Evolutionary conservation across 1,139 yeast species (phyloP).

Genomic region (Meyerozyma elateridarum): DNA sequence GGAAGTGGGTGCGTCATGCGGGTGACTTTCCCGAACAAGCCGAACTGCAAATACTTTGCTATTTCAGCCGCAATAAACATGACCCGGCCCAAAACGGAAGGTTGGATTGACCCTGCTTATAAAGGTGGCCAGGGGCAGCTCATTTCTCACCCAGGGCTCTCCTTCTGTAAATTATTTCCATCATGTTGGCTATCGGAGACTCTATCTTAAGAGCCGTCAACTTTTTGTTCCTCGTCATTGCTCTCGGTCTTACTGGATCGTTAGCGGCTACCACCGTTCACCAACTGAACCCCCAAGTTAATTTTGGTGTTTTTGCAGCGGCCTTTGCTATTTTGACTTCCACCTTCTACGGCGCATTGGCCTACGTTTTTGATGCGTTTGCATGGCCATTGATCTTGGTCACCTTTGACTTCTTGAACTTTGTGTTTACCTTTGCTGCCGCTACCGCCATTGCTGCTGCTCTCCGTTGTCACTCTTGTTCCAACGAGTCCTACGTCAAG

Average conservation of each 20-base stretch:
- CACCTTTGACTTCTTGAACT: conserved; percentile 76
- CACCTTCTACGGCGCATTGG: conserved; percentile 71
- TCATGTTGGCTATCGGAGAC: conserved; percentile 66
- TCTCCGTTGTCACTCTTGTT: conserved; percentile 81
- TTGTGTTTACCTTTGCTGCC: conserved; percentile 89
- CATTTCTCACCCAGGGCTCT: not conserved
- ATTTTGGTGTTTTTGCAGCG: conserved; percentile 81
- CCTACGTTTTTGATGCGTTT: conserved; percentile 70
- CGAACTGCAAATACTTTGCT: conserved; percentile 4
- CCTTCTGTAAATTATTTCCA: not conserved
- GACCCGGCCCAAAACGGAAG: conserved; percentile 2
- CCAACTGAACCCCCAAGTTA: conserved; percentile 73
- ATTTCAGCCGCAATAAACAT: conserved; percentile 5
- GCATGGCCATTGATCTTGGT: conserved; percentile 85
- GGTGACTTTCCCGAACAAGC: conserved; percentile 5
- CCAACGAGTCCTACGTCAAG: conserved; percentile 59
- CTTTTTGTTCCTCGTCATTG: conserved; percentile 69
- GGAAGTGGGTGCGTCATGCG: conserved; percentile 2
- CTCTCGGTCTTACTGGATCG: conserved; percentile 82
- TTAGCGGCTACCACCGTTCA: conserved; percentile 62
- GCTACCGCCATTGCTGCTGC: conserved; percentile 93
- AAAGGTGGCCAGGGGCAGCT: conserved; percentile 2
- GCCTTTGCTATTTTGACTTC: conserved; percentile 82
- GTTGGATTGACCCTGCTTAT: not conserved
- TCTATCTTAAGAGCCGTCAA: conserved; percentile 67